These are phyloP conservation scores for Spinacia oleracea DNA, from an alignment of 179 eudicot genomes.

Conservation along the genomic window DNA sequence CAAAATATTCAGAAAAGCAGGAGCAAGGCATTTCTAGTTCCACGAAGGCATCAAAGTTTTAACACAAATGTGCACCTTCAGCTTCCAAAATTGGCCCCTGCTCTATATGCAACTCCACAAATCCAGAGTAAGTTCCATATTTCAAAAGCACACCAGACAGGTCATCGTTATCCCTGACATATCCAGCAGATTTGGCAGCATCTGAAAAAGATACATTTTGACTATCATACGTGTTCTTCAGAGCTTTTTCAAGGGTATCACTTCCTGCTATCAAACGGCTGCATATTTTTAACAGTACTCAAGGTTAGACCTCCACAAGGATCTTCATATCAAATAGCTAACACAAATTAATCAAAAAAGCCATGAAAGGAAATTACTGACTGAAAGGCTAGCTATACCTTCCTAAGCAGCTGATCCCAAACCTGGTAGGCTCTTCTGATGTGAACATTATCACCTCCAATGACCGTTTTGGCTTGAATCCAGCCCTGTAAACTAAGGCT, in stretches of 20 bases:
- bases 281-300: slow-evolving; percentile 29
- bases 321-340: neutral
- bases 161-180: slow-evolving; percentile 50
- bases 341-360: neutral
- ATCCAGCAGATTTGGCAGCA: slow-evolving; percentile 86
- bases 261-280: slow-evolving; percentile 96
- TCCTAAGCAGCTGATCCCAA: slow-evolving; percentile 97
- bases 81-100: slow-evolving; percentile 95
- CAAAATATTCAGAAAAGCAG: neutral
- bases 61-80: slow-evolving; percentile 55
- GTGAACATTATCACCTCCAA: slow-evolving; percentile 97
- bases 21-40: slow-evolving; percentile 1
- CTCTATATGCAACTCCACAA: slow-evolving; percentile 94
- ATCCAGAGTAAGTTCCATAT: slow-evolving; percentile 71
- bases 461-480: slow-evolving; percentile 87
- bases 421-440: slow-evolving; percentile 97
- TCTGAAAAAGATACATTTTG: slow-evolving; percentile 72
- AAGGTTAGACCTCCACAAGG: neutral
- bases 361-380: neutral
- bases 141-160: slow-evolving; percentile 59
- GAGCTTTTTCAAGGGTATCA: slow-evolving; percentile 58
- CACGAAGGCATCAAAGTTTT: neutral
- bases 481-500: slow-evolving; percentile 59
- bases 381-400: slow-evolving; percentile 41
- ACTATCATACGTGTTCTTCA: slow-evolving; percentile 68